Percentiles rank a stretch among this genome's conserved stretches.
phyloP scores from a whole-genome alignment of 352 stramenopile genomes.

The Thalassiosira sp. region DNA sequence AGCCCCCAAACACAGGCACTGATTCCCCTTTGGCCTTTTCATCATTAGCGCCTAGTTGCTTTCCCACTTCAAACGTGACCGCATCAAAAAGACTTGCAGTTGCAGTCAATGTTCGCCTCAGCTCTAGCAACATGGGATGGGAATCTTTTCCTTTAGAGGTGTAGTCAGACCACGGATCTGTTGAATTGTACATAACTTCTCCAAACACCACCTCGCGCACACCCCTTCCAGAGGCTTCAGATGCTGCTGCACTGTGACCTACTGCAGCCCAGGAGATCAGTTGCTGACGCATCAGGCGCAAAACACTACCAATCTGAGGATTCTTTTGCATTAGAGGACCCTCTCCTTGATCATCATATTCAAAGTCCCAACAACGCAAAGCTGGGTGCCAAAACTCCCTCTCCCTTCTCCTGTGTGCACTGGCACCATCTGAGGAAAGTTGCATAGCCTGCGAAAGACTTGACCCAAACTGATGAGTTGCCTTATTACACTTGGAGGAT shows the following conservation, averaged over 20 bases:
- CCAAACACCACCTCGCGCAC: constrained; percentile 75
- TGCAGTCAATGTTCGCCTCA: constrained; percentile 69
- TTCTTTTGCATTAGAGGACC: constrained; percentile 4
- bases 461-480: constrained; percentile 67
- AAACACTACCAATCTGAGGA: constrained; percentile 53
- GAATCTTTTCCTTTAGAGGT: constrained; percentile 57
- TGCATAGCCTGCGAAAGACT: constrained; percentile 77
- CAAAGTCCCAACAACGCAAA: constrained; percentile 79
- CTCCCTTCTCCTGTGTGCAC: constrained; percentile 40
- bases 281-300: constrained; percentile 75
- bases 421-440: constrained; percentile 60
- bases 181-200: constrained; percentile 59
- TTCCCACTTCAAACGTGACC: constrained; percentile 48
- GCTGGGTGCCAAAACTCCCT: constrained; percentile 66
- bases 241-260: constrained; percentile 72
- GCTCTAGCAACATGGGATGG: constrained; percentile 73
- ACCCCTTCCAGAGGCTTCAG: constrained; percentile 68
- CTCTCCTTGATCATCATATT: constrained; percentile 57
- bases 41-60: constrained; percentile 50
- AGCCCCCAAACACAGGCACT: constrained; percentile 55
- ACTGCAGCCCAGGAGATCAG: constrained; percentile 80
- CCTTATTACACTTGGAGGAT: constrained; percentile 38
- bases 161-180: constrained; percentile 77
- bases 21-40: constrained; percentile 37
- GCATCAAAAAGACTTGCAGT: constrained; percentile 72